Evolutionary conservation across 2,329 filamentous ascomycete species (phyloP).

Genomic region (Colletotrichum sp.): DNA sequence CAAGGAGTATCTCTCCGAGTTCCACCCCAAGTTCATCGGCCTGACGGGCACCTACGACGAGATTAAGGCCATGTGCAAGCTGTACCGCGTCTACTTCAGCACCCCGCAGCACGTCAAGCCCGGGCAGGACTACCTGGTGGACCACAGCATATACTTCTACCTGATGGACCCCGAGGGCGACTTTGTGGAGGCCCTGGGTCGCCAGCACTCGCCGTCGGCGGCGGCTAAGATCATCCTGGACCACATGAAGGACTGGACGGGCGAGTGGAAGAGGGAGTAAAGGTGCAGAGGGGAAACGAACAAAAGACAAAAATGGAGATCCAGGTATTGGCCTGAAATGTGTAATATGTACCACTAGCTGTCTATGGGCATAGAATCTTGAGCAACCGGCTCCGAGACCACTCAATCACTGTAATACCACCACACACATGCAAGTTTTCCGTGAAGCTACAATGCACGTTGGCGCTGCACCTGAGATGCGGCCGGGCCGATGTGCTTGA

Average conservation of each 20-base stretch:
- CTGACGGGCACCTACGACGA: slow-evolving; percentile 93
- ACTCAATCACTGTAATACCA: slow-evolving; percentile 19
- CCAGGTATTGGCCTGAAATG: neutral
- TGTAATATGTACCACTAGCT: slow-evolving; percentile 20
- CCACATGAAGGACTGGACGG: slow-evolving; percentile 73
- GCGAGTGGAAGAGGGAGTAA: slow-evolving; percentile 21
- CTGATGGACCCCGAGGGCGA: slow-evolving; percentile 98
- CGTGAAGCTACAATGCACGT: too few species aligned
- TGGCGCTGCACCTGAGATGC: too few species aligned
- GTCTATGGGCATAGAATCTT: slow-evolving; percentile 10
- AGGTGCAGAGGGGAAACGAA: neutral
- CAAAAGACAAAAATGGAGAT: neutral
- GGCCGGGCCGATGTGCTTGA: neutral
- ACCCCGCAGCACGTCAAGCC: slow-evolving; percentile 88
- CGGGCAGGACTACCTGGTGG: slow-evolving; percentile 95
- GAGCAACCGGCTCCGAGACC: slow-evolving; percentile 13
- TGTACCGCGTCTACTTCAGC: slow-evolving; percentile 96
- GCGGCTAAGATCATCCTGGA: slow-evolving; percentile 83
- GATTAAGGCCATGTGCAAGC: slow-evolving; percentile 93
- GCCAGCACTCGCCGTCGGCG: slow-evolving; percentile 90
- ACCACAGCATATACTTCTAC: slow-evolving; percentile 99
- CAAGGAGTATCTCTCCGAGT: slow-evolving; percentile 86
- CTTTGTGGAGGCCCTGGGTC: slow-evolving; percentile 94
- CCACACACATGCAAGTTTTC: neutral
- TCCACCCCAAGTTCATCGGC: slow-evolving; percentile 85